Conservation (phyloP, 2,329 filamentous ascomycete genomes). For the Trichoderma asperellum region DNA sequence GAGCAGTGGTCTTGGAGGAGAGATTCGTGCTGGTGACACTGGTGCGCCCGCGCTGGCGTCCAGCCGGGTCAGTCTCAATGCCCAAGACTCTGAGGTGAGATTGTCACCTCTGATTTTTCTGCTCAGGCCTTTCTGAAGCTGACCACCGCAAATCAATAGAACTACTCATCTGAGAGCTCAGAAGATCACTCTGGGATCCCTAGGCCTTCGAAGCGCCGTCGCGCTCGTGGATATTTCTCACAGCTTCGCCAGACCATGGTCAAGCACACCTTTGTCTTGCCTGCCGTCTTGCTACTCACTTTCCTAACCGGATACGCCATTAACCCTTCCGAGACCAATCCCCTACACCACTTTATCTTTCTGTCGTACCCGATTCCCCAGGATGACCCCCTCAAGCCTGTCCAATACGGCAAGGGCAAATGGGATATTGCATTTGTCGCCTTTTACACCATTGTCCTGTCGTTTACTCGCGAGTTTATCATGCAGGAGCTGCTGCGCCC, state of each 20-base stretch:
- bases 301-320: slow-evolving; percentile 71
- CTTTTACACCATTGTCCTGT: slow-evolving; percentile 88
- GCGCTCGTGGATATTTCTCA: slow-evolving; percentile 54
- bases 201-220: slow-evolving; percentile 58
- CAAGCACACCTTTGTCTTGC: slow-evolving; percentile 66
- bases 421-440: slow-evolving; percentile 84
- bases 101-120: slow-evolving; percentile 27
- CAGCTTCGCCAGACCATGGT: slow-evolving; percentile 58
- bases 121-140: slow-evolving; percentile 1
- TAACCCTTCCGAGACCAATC: slow-evolving; percentile 78
- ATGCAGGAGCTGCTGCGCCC: slow-evolving; percentile 89
- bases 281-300: slow-evolving; percentile 67
- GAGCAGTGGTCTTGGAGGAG: slow-evolving; percentile 58
- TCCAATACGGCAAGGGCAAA: slow-evolving; percentile 85
- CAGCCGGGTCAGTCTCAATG: slow-evolving; percentile 52
- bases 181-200: slow-evolving; percentile 12
- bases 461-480: slow-evolving; percentile 92
- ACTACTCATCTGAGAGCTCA: slow-evolving; percentile 20
- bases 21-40: slow-evolving; percentile 59
- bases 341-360: slow-evolving; percentile 80
- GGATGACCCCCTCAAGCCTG: slow-evolving; percentile 47
- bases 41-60: slow-evolving; percentile 59
- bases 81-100: slow-evolving; percentile 32
- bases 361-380: slow-evolving; percentile 78
- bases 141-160: slow-evolving; percentile 13